Base-by-base conservation (phyloP, 305 asterid genomes). In the Withania somnifera region DNA sequence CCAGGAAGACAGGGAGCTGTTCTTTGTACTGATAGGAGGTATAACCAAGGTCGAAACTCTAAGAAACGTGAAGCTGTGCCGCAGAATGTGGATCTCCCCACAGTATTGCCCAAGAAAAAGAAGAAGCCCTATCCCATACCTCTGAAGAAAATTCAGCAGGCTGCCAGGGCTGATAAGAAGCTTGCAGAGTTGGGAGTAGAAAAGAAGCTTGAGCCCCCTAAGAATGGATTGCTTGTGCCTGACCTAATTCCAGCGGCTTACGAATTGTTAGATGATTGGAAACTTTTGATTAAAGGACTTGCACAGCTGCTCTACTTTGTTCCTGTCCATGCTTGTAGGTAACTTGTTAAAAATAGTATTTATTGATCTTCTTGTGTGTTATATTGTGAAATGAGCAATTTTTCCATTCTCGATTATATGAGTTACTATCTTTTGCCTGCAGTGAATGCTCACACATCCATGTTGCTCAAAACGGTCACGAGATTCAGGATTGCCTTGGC, bases 251-350 rank as follows among this genome's bases (percentile, higher is more conserved):
- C 99, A 6, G 83, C 89, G 28, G 98, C 98, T 81, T 88, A 94
- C 45, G 90, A 88, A 83, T 89, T 93, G 40, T 82, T 95, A 66
- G 92, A 87, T 83, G 92, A 97, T 77, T 95, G 98, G 98, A 95
- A 93, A 89, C 81, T 82, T 78, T 84, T 95, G 50, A 94, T 95
- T 53, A 86, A 83, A 85, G 98, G 99, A 88, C 86, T 94, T 80
- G 89, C 95, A 2, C 96, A 89, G 83, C 94, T 94, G 85, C 77
- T 92, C 85, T 92, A 92, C 36, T 80, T 88, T 36, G 78, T 94
- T 83, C 95, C 98, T 4, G 91, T 95, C 85, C 89, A 90, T 64
- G 99, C 98, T 88, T 93, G 99, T 87, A 91, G 99, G 98, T 95
- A 93, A 87, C 86, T 78, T 63, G 28, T 78, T 30, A 26, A 63